A percentile compares a stretch with the other conserved stretches of the same genome.
Conservation (phyloP, 2,329 filamentous ascomycete genomes). For the Drechslerella dactyloides region DNA sequence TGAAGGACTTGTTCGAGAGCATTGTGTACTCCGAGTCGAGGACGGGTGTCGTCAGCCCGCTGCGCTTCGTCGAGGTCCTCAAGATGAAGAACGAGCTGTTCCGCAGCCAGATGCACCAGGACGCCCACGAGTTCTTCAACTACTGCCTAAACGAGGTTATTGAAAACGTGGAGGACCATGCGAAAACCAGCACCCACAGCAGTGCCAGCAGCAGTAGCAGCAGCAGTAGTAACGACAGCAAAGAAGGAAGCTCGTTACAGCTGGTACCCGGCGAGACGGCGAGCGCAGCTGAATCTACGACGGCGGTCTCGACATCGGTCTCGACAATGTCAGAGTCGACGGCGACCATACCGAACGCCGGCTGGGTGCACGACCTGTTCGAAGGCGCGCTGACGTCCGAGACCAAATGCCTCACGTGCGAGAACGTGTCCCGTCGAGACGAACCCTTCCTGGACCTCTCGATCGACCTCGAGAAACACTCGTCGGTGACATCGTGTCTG, state of each 20-base stretch:
- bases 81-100: conserved; percentile 97
- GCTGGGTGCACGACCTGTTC: conserved; percentile 97
- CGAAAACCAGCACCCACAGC: conserved; percentile 68
- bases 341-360: conserved; percentile 66
- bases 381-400: conserved; percentile 94
- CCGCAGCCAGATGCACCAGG: conserved; percentile 94
- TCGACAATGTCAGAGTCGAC: conserved; percentile 58
- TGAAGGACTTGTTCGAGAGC: conserved; percentile 95
- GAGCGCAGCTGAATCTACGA: conserved; percentile 52
- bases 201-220: conserved; percentile 50
- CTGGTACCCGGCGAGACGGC: conserved; percentile 54
- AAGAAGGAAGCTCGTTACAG: conserved; percentile 57
- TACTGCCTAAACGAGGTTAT: conserved; percentile 95
- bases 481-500: conserved; percentile 92
- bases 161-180: conserved; percentile 87
- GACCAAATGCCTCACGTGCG: conserved; percentile 93
- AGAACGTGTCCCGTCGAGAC: conserved; percentile 91
- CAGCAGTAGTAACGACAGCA: conserved; percentile 6
- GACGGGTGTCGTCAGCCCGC: conserved; percentile 88
- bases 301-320: conserved; percentile 55
- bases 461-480: conserved; percentile 92
- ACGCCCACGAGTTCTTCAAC: conserved; percentile 96
- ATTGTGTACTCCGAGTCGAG: conserved; percentile 80
- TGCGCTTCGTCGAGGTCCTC: conserved; percentile 91
- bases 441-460: conserved; percentile 96